phyloP scores from a whole-genome alignment of 2,329 filamentous ascomycete species.

The Aureobasidium uvarum region DNA sequence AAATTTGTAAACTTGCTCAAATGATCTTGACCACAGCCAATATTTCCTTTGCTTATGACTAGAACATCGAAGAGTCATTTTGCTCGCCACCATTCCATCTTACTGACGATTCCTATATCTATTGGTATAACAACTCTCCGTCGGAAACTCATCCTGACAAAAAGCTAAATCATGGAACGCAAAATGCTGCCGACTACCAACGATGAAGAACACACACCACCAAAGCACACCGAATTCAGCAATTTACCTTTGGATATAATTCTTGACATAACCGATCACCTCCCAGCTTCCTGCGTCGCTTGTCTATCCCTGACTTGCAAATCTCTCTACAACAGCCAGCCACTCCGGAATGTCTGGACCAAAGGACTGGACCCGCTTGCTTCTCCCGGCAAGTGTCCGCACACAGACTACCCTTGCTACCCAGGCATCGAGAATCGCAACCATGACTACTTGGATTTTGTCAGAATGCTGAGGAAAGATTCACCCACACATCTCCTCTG shows the following conservation, averaged over 20 bases:
- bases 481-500: not conserved
- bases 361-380: not conserved
- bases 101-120: not conserved
- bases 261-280: not conserved
- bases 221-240: not conserved
- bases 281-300: not conserved
- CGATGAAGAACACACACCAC: not conserved
- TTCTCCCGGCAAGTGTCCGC: no score
- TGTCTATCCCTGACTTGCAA: not conserved
- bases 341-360: not conserved
- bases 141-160: not conserved
- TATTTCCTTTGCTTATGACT: not conserved
- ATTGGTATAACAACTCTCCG: not conserved
- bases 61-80: not conserved
- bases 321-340: not conserved
- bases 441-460: not conserved
- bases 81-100: not conserved
- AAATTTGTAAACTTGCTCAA: not conserved
- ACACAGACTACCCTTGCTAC: not conserved
- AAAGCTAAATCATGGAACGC: not conserved
- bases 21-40: not conserved
- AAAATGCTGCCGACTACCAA: not conserved
- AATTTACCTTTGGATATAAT: not conserved
- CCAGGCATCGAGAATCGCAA: not conserved
- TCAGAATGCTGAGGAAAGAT: not conserved